phyloP scores from a whole-genome alignment of 2,329 filamentous ascomycete species.

The Colletotrichum phormii region DNA sequence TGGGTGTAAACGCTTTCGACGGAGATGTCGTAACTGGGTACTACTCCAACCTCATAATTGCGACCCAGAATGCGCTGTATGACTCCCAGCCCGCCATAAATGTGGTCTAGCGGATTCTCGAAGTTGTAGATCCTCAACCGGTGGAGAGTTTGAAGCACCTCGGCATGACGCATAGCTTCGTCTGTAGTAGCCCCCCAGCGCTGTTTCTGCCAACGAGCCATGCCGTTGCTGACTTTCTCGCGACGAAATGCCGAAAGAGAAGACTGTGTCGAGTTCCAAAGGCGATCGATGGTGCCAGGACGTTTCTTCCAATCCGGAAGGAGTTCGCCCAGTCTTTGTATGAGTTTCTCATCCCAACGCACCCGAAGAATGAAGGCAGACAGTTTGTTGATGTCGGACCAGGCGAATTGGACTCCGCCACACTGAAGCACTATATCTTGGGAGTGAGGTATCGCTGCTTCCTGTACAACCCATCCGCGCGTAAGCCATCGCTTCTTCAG shows the following conservation, averaged over 20 bases:
- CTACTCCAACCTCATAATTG: neutral
- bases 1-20: slow-evolving; percentile 15
- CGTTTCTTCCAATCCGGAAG: neutral
- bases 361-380: neutral
- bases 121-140: slow-evolving; percentile 17
- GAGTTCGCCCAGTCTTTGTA: neutral
- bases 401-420: slow-evolving; percentile 6
- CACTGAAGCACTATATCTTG: slow-evolving; percentile 9
- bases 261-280: slow-evolving; percentile 8
- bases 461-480: slow-evolving; percentile 40
- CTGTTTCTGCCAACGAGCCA: slow-evolving; percentile 3
- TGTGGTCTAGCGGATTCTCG: neutral
- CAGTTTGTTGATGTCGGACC: slow-evolving; percentile 8
- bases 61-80: slow-evolving; percentile 16
- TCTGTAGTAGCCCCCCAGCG: slow-evolving; percentile 24
- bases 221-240: neutral
- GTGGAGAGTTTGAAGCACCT: slow-evolving; percentile 23
- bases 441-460: slow-evolving; percentile 35
- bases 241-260: neutral
- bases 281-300: neutral
- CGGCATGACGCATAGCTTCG: slow-evolving; percentile 1
- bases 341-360: neutral
- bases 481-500: slow-evolving; percentile 36
- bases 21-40: neutral
- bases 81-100: slow-evolving; percentile 19